Base-by-base conservation (phyloP, 176 grass and related monocot species). In the Ensete ventricosum region DNA sequence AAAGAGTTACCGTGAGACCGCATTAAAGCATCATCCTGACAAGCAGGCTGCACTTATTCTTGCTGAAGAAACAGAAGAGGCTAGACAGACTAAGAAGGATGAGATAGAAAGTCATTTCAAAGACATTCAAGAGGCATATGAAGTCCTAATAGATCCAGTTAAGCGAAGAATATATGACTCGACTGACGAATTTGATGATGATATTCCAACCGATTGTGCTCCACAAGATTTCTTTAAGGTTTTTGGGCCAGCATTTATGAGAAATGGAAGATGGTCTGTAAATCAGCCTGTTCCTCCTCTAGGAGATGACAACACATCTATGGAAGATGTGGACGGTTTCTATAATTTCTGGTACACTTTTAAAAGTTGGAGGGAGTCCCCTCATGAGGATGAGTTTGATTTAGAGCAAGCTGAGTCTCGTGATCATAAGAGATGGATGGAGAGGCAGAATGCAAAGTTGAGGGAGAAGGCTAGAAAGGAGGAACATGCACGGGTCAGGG, bases 361-460 rank as follows among this genome's bases (percentile, higher is more conserved):
- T 50, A 99, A 99, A 82, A 99, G 90, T 72, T 99, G 95, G 95
- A 89, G 95, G 34, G 90, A 99, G 75, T 99, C 91, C 74, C 90
- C 95, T 1, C 82, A 91, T 81, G 88, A 75, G 50, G 95, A 99
- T 72, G 95, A 99, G 66, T 99, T 91, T 86, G 95, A 99, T 74
- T 23, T 99, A 43, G 95, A 99, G 73, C 90, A 99, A 94, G 95
- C 95, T 21, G 95, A 99, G 62, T 94, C 95, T 69, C 91, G 90
- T 77, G 95, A 99, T 67, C 95, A 99, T 78, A 99, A 87, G 76
- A 89, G 95, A 81, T 99, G 95, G 95, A 99, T 99, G 95, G 95
- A 99, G 84, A 89, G 95, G 73, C 95, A 99, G 76, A 99, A 99
- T 62, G 11, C 68, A 8, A 99, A 94, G 80, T 74, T 94, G 73